phyloP scores from a whole-genome alignment of 495 filamentous ascomycete species.

The Aspergillus nanangensis region DNA sequence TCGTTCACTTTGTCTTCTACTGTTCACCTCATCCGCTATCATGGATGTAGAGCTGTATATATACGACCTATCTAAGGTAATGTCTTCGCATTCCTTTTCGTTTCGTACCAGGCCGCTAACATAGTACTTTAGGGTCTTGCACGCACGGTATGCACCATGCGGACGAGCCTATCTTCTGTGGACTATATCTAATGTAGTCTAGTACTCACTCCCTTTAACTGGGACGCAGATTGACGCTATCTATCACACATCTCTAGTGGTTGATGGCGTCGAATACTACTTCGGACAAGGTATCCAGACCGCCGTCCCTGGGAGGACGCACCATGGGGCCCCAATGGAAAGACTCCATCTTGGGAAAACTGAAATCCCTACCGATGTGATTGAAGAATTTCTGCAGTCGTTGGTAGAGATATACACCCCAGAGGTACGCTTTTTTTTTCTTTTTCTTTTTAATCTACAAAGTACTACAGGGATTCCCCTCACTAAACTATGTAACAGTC shows the following conservation, averaged over 20 bases:
- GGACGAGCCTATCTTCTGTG: background rate
- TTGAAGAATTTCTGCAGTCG: conserved; percentile 85
- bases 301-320: conserved; percentile 72
- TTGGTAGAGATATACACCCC: conserved; percentile 77
- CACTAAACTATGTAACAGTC: conserved; percentile 44
- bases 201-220: conserved; percentile 48
- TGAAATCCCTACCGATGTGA: conserved; percentile 74
- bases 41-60: conserved; percentile 93
- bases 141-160: conserved; percentile 36
- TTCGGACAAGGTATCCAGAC: conserved; percentile 75
- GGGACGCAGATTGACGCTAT: conserved; percentile 82
- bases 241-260: conserved; percentile 85
- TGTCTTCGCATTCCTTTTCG: background rate
- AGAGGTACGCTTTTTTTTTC: conserved; percentile 47
- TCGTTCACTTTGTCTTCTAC: no score
- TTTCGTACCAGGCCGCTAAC: conserved; percentile 9
- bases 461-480: no score
- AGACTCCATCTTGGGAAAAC: conserved; percentile 69
- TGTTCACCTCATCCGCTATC: no score
- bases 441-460: background rate
- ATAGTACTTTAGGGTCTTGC: conserved; percentile 38
- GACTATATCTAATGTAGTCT: conserved; percentile 4
- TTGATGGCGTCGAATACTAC: conserved; percentile 72
- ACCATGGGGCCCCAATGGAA: conserved; percentile 82
- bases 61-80: conserved; percentile 84